Evolutionary conservation across 2,329 filamentous ascomycete species (phyloP).

Genomic region (Akanthomyces dipterigenus): DNA sequence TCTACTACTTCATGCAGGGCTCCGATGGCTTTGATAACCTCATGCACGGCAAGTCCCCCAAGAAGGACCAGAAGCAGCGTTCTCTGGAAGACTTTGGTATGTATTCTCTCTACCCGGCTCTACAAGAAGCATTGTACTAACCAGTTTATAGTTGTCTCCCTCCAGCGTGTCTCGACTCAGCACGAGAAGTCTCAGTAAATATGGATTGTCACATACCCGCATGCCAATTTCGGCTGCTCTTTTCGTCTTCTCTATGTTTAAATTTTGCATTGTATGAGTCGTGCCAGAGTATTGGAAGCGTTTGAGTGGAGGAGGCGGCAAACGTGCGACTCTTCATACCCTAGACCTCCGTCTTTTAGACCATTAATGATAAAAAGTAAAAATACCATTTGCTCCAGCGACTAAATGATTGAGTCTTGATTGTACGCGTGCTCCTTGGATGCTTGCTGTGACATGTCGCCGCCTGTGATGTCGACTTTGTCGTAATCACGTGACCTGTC

Average conservation of each 20-base stretch:
- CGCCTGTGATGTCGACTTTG: not conserved
- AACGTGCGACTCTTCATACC: slow-evolving; percentile 29
- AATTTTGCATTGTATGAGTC: slow-evolving; percentile 35
- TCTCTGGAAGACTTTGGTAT: slow-evolving; percentile 85
- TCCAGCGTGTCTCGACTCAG: slow-evolving; percentile 85
- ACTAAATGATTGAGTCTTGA: not conserved
- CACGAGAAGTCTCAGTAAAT: slow-evolving; percentile 78
- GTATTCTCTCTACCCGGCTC: slow-evolving; percentile 27
- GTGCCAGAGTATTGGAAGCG: slow-evolving; percentile 27
- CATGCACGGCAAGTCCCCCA: slow-evolving; percentile 83
- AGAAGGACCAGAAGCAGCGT: slow-evolving; percentile 75
- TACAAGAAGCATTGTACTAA: slow-evolving; percentile 37
- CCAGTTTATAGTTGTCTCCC: slow-evolving; percentile 63
- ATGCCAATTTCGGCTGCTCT: slow-evolving; percentile 26
- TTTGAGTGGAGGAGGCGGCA: slow-evolving; percentile 26
- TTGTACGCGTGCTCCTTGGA: not conserved
- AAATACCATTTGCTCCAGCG: slow-evolving; percentile 18
- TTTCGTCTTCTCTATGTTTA: slow-evolving; percentile 33
- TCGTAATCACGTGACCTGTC: slow-evolving; percentile 5
- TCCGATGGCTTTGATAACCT: slow-evolving; percentile 80
- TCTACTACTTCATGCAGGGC: slow-evolving; percentile 72
- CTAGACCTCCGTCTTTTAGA: slow-evolving; percentile 31
- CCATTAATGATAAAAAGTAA: slow-evolving; percentile 39
- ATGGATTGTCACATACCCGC: slow-evolving; percentile 32
- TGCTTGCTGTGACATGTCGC: too few species aligned